Evolutionary conservation across 345 rosid genomes (phyloP).

Genomic region (Eucalyptus pauciflora): DNA sequence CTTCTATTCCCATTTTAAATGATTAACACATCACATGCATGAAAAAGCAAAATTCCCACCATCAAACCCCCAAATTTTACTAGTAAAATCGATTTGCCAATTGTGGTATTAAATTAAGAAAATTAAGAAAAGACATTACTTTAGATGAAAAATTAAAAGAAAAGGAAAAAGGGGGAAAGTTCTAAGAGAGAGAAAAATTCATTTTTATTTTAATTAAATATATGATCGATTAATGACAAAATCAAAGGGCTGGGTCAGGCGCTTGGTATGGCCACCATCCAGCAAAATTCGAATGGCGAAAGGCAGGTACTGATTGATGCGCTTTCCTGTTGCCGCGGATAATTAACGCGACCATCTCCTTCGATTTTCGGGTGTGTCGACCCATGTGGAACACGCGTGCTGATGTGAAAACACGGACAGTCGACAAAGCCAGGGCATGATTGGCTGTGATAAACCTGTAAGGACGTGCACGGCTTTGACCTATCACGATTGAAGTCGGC

Average conservation of each 20-base stretch:
- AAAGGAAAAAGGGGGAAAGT: neutral
- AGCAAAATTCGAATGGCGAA: too few relatives aligned
- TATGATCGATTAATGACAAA: neutral
- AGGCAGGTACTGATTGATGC: neutral
- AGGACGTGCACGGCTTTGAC: neutral
- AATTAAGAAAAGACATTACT: neutral
- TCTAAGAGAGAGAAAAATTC: neutral
- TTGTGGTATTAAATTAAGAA: fast-evolving
- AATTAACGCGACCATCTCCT: neutral
- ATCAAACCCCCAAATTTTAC: neutral
- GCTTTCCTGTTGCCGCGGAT: neutral
- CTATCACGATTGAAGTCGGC: neutral
- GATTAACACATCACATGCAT: neutral
- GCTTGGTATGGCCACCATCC: neutral
- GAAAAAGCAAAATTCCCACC: neutral
- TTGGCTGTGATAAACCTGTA: neutral
- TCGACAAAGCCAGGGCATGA: neutral
- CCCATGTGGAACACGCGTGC: neutral
- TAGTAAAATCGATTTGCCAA: fast-evolving
- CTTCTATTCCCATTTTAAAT: neutral
- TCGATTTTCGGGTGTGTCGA: neutral
- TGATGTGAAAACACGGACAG: neutral
- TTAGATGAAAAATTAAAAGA: neutral
- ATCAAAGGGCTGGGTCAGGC: neutral
- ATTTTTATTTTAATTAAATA: neutral